phyloP scores from a whole-genome alignment of 208 protist genomes.

The Strigomonas galati region DNA sequence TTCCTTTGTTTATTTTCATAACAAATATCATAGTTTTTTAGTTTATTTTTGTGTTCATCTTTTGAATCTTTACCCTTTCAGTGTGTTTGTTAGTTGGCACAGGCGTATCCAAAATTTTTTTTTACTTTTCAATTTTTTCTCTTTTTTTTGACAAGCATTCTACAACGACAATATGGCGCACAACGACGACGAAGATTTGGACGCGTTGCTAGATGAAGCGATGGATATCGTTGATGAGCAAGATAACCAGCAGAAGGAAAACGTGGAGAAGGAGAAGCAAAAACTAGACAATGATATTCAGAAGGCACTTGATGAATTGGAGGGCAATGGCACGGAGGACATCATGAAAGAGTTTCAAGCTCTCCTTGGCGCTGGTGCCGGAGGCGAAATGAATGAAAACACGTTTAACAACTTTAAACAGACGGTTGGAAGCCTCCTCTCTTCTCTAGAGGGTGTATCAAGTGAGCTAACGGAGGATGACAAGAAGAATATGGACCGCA shows the following conservation, averaged over 20 bases:
- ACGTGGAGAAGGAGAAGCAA: constrained; percentile 41
- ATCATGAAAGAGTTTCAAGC: constrained; percentile 40
- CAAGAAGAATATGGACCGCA: constrained; percentile 32
- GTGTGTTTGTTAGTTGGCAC: background rate
- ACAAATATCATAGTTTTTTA: background rate
- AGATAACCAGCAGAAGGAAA: constrained; percentile 61
- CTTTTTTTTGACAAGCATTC: background rate
- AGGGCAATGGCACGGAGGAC: constrained; percentile 20
- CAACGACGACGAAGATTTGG: constrained; percentile 63
- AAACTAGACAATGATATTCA: constrained; percentile 49
- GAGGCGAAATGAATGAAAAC: constrained; percentile 15
- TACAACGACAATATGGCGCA: constrained; percentile 44
- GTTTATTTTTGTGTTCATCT: background rate
- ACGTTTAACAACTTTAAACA: constrained; percentile 47
- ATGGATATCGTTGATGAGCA: constrained; percentile 78
- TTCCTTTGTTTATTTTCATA: background rate
- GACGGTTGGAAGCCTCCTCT: constrained; percentile 42
- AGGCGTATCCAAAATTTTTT: constrained; percentile 1
- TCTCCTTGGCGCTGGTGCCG: constrained; percentile 23
- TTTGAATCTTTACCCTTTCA: background rate
- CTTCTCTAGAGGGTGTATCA: constrained; percentile 35
- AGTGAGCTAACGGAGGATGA: constrained; percentile 33
- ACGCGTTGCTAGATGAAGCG: constrained; percentile 77
- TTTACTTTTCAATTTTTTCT: constrained; percentile 2
- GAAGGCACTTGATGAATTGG: constrained; percentile 31